Conservation (phyloP, 169 alveolate species). For the Cryptosporidium ubiquitum region DNA sequence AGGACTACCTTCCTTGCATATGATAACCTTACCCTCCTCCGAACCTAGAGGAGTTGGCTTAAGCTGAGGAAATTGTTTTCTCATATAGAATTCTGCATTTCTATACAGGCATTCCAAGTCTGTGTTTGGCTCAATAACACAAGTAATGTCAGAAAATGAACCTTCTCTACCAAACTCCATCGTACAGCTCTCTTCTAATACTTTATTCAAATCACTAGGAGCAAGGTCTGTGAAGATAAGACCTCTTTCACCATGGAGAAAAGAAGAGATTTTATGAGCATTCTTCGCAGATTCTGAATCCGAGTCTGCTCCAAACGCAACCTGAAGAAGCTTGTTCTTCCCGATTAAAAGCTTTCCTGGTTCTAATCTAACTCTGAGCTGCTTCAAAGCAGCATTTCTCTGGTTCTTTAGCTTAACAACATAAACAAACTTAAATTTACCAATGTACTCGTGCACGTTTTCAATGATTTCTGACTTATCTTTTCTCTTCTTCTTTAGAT, state of each 20-base stretch:
- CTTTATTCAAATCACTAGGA: constrained; percentile 29
- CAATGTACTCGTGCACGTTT: constrained; percentile 41
- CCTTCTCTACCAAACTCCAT: constrained; percentile 66
- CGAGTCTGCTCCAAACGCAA: constrained; percentile 81
- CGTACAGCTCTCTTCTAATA: constrained; percentile 24
- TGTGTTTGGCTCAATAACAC: constrained; percentile 34
- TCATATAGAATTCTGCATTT: constrained; percentile 48
- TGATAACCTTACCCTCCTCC: background rate
- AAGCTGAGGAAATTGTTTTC: constrained; percentile 36
- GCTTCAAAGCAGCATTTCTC: constrained; percentile 80
- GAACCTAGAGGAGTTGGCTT: constrained; percentile 4
- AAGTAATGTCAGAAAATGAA: constrained; percentile 43
- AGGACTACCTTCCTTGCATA: constrained; percentile 39
- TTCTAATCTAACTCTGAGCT: constrained; percentile 74
- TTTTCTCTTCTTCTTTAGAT: constrained; percentile 32
- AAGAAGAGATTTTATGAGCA: constrained; percentile 77
- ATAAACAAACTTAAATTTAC: constrained; percentile 72
- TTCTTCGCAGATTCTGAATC: constrained; percentile 76
- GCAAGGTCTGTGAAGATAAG: constrained; percentile 42
- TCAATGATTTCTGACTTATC: constrained; percentile 52
- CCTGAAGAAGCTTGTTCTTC: constrained; percentile 82
- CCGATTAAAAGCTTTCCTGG: constrained; percentile 80
- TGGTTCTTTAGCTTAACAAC: constrained; percentile 78
- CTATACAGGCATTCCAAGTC: background rate
- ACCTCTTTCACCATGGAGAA: constrained; percentile 54